Evolutionary conservation across 2,329 filamentous ascomycete genomes (phyloP).

Genomic region (Pestalotiopsis sp.): DNA sequence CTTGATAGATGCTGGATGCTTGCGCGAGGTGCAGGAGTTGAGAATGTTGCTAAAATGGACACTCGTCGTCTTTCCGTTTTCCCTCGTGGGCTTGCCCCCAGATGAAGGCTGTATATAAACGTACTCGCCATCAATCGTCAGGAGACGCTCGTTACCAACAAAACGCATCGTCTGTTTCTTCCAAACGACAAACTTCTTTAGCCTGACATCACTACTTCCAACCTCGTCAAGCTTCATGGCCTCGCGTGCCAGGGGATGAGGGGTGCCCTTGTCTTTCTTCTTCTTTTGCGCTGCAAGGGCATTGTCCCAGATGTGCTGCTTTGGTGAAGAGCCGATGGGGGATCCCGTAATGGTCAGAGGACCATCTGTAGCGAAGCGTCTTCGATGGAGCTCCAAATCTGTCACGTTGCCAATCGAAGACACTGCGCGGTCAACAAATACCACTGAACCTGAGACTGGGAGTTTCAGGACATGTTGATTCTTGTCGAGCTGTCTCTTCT

Average conservation of each 20-base stretch:
- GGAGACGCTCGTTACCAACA: conserved; percentile 72
- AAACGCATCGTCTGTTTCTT: conserved; percentile 84
- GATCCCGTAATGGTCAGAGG: conserved; percentile 69
- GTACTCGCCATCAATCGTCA: conserved; percentile 84
- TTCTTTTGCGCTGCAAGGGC: conserved; percentile 44
- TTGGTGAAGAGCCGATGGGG: conserved; percentile 71
- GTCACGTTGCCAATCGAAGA: conserved; percentile 75
- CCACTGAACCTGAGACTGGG: conserved; percentile 72
- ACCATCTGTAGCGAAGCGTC: conserved; percentile 76
- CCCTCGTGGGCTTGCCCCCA: conserved; percentile 66
- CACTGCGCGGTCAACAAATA: conserved; percentile 76
- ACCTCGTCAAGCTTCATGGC: conserved; percentile 62
- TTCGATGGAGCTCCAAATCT: conserved; percentile 75
- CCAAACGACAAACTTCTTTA: conserved; percentile 79
- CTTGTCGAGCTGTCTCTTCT: conserved; percentile 78
- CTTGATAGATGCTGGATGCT: conserved; percentile 81
- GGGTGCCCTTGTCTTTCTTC: conserved; percentile 59
- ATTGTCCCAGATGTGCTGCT: conserved; percentile 58
- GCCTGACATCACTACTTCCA: conserved; percentile 54
- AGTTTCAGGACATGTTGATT: conserved; percentile 79
- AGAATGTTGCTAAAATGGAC: conserved; percentile 83
- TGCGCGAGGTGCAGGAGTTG: conserved; percentile 78
- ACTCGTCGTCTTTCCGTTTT: conserved; percentile 73
- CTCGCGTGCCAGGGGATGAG: conserved; percentile 70
- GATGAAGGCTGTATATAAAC: conserved; percentile 80